These are phyloP conservation scores for Leccinum huronense DNA, from an alignment of 1,284 basidiomycete genomes.

Conservation along the genomic window DNA sequence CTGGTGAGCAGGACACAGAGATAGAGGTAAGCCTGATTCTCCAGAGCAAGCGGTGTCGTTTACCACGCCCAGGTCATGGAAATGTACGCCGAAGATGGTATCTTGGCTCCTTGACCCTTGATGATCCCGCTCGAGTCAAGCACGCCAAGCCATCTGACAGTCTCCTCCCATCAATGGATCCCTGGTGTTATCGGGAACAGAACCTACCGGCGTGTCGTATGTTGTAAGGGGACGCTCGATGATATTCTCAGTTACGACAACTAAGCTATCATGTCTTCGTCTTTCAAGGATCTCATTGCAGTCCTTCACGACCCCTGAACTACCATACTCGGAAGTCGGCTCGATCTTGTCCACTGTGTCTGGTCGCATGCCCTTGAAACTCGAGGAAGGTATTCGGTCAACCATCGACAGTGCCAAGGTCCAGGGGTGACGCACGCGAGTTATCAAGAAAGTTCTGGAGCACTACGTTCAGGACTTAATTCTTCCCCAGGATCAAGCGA, in stretches of 20 bases:
- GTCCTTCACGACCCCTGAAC: constrained; percentile 78
- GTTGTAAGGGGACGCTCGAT: constrained; percentile 78
- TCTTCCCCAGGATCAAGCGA: constrained; percentile 72
- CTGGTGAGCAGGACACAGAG: constrained; percentile 96
- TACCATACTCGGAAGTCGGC: constrained; percentile 86
- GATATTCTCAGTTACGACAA: constrained; percentile 97
- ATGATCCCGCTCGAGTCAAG: constrained; percentile 95
- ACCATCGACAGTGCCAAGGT: constrained; percentile 73
- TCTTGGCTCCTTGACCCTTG: constrained; percentile 94
- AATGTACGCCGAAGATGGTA: constrained; percentile 96
- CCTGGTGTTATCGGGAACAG: constrained; percentile 76
- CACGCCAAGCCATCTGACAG: constrained; percentile 99
- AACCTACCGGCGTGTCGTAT: constrained; percentile 84
- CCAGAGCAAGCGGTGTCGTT: constrained; percentile 16
- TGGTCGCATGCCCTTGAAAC: constrained; percentile 89
- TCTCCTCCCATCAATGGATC: constrained; percentile 83
- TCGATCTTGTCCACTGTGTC: constrained; percentile 88
- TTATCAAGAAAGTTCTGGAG: constrained; percentile 89
- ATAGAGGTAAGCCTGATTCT: constrained; percentile 70
- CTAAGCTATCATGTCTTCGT: constrained; percentile 80
- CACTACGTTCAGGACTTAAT: constrained; percentile 83
- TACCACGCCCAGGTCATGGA: constrained; percentile 80
- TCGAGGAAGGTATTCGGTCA: constrained; percentile 85
- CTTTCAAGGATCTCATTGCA: constrained; percentile 79
- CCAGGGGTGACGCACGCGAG: constrained; percentile 68